Percentiles rank a stretch among this genome's conserved stretches.
phyloP scores from a whole-genome alignment of 2,329 filamentous ascomycete genomes.

The Graphiopsis chlorocephala region DNA sequence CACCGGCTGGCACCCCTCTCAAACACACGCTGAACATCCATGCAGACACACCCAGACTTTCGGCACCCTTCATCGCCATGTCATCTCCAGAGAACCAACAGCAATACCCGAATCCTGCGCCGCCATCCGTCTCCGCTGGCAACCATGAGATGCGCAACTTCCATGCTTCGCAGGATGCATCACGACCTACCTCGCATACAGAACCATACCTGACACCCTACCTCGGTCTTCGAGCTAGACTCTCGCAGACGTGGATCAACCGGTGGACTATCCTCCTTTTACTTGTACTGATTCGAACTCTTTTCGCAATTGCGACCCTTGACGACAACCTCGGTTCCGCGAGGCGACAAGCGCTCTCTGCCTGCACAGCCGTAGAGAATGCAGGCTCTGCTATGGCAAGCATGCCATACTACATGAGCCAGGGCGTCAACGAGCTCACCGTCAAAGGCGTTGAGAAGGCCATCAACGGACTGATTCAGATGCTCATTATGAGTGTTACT shows the following conservation, averaged over 20 bases:
- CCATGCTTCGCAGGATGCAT: conserved; percentile 54
- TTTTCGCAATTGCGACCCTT: conserved; percentile 72
- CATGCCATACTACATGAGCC: conserved; percentile 92
- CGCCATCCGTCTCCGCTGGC: conserved; percentile 60
- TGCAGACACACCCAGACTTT: conserved; percentile 30
- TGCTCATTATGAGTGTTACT: conserved; percentile 75
- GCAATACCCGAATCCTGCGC: conserved; percentile 53
- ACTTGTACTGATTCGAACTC: conserved; percentile 76
- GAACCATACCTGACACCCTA: conserved; percentile 79
- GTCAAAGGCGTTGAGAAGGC: conserved; percentile 76
- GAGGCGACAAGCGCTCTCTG: conserved; percentile 76
- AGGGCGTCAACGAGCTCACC: conserved; percentile 82
- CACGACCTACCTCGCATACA: conserved; percentile 59
- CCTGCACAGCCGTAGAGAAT: conserved; percentile 88
- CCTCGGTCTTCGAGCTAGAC: conserved; percentile 79
- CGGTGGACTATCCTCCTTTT: conserved; percentile 89
- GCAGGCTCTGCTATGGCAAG: conserved; percentile 94
- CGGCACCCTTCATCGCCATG: conserved; percentile 37
- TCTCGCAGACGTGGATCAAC: conserved; percentile 98
- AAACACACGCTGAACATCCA: conserved; percentile 10
- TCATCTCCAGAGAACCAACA: conserved; percentile 53
- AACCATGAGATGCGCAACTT: conserved; percentile 61
- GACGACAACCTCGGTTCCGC: conserved; percentile 73
- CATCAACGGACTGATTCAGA: conserved; percentile 73
- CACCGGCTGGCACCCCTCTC: background rate